Base-by-base conservation (phyloP, 495 filamentous ascomycete species). In the Aspergillus funiculosus region DNA sequence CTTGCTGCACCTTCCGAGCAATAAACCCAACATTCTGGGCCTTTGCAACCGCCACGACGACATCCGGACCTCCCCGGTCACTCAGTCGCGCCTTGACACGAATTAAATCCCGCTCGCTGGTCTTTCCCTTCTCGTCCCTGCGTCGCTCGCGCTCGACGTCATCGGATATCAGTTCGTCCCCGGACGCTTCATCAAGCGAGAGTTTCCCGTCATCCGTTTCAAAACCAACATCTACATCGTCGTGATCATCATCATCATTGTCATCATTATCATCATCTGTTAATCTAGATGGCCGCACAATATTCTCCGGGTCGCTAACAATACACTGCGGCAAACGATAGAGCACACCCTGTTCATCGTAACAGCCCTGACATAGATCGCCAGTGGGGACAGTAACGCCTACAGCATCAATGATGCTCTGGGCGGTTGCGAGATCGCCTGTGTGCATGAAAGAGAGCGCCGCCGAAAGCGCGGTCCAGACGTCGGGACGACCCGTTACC, bases 321-420 rank as follows among this genome's bases (percentile, higher is more conserved):
- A 92, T 76, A 62, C 85, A 83, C 57, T 82, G 79, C 5, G 87
- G 87, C 14, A 95, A 51, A 6, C 78, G 69, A 59, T 95, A 96
- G 44, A 83, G 72, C 31, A 80, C 81, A 0, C 90, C 90, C 32
- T 78, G 65, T 29, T 81, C 72, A 64, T 95, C 90, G 53, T 89
- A 96, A 6, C 77, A 81, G 2, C 89, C 89, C 29, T 83, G 73
- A 11, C 76, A 77, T 7, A 88, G 57, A 59, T 90, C 75, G 19
- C 81, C 76, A 0, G 80, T 89, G 1, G 89, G 88, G 27, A 92
- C 68, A 1, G 85, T 94, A 28, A 94, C 74, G 5, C 80, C 88
- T 6, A 80, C 81, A 1, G 90, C 89, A 61, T 82, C 79, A 5
- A 95, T 60, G 34, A 78, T 82, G 28, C 72, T 76, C 70, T 96